Conservation (phyloP, 2,329 filamentous ascomycete species). For the Epicoccum nigrum region DNA sequence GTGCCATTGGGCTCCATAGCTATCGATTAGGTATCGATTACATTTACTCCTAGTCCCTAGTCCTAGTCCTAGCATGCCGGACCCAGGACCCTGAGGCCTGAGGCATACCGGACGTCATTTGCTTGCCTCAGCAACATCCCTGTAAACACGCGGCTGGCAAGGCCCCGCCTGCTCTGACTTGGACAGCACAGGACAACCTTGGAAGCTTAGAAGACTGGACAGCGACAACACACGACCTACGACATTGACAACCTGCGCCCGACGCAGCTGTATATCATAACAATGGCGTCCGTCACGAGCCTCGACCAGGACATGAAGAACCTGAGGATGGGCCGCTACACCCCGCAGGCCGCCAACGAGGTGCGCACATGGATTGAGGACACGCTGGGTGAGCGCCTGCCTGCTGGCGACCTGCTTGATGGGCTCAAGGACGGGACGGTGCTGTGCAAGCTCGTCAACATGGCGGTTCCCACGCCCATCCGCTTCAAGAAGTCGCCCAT, state of each 20-base stretch:
- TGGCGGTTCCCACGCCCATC: slow-evolving; percentile 76
- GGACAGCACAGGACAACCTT: not conserved
- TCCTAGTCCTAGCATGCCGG: slow-evolving; percentile 1
- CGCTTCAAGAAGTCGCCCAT: slow-evolving; percentile 91
- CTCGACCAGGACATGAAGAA: slow-evolving; percentile 95
- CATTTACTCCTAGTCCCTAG: too few relatives aligned
- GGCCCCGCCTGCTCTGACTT: slow-evolving; percentile 18
- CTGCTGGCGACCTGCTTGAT: slow-evolving; percentile 79
- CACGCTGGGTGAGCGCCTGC: slow-evolving; percentile 73
- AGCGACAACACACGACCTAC: slow-evolving; percentile 11
- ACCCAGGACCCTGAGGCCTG: too few relatives aligned
- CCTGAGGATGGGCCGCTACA: slow-evolving; percentile 91
- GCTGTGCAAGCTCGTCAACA: slow-evolving; percentile 89
- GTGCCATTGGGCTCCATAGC: too few relatives aligned
- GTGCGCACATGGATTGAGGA: slow-evolving; percentile 85
- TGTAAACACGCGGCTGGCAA: slow-evolving; percentile 19
- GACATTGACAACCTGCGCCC: slow-evolving; percentile 5
- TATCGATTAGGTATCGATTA: slow-evolving; percentile 8
- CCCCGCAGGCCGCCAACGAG: slow-evolving; percentile 86
- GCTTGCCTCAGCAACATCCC: not conserved
- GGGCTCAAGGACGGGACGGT: slow-evolving; percentile 88
- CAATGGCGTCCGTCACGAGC: slow-evolving; percentile 91
- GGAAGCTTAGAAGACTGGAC: not conserved
- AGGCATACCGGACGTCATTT: slow-evolving; percentile 2
- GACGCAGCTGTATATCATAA: slow-evolving; percentile 16